Conservation (phyloP, 352 stramenopile species). For the Phytopythium sindhum region DNA sequence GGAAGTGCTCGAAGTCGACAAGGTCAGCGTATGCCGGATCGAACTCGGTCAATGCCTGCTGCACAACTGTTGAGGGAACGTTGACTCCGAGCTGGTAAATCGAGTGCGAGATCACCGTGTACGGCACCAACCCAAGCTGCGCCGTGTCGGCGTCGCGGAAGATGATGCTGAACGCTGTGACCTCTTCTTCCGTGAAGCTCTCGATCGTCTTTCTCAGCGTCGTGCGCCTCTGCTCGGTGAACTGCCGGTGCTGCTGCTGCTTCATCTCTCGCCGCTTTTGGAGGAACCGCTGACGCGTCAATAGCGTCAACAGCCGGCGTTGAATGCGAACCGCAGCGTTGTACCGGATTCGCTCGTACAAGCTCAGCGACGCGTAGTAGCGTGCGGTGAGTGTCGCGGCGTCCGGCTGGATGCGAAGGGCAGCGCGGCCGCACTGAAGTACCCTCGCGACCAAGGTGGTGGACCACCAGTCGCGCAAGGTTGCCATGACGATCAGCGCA, state of each 20-base stretch:
- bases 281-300: conserved; percentile 50
- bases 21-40: conserved; percentile 73
- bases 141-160: conserved; percentile 61
- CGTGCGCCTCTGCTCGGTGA: conserved; percentile 32
- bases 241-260: conserved; percentile 35
- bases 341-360: conserved; percentile 72
- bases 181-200: conserved; percentile 63
- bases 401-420: conserved; percentile 45
- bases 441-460: conserved; percentile 35
- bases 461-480: conserved; percentile 57
- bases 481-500: conserved; percentile 37
- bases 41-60: conserved; percentile 39
- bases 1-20: conserved; percentile 78
- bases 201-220: conserved; percentile 51
- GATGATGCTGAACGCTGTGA: conserved; percentile 57
- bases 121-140: conserved; percentile 60
- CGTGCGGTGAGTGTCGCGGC: conserved; percentile 17
- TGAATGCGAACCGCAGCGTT: conserved; percentile 67
- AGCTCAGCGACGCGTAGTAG: conserved; percentile 47
- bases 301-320: conserved; percentile 49
- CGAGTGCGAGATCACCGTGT: conserved; percentile 61
- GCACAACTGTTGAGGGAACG: conserved; percentile 44
- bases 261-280: conserved; percentile 36
- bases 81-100: conserved; percentile 72
- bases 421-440: conserved; percentile 38